Evolutionary conservation across 2,329 filamentous ascomycete genomes (phyloP).

Genomic region (Monilinia polystroma): DNA sequence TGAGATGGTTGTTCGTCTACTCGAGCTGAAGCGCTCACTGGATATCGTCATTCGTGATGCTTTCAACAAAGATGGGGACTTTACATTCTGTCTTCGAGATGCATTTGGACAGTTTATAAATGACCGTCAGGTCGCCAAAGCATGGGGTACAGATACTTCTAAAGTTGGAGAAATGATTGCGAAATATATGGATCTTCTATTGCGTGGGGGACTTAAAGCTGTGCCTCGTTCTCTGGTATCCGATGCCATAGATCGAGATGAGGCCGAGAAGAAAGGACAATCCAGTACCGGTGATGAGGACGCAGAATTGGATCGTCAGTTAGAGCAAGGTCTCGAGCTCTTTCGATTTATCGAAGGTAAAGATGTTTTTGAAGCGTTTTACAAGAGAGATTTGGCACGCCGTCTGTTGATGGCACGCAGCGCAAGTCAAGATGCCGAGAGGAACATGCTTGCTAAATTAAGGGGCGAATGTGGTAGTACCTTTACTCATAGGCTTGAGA

Average conservation of each 20-base stretch:
- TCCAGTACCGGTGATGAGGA: conserved; percentile 80
- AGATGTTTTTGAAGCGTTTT: conserved; percentile 97
- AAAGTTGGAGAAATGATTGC: conserved; percentile 99
- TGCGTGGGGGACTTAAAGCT: conserved; percentile 83
- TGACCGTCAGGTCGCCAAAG: conserved; percentile 68
- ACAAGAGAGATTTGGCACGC: conserved; percentile 94
- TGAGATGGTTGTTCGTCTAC: conserved; percentile 80
- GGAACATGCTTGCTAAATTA: conserved; percentile 89
- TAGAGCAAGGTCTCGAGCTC: conserved; percentile 89
- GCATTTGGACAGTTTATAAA: conserved; percentile 92
- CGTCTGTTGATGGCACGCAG: conserved; percentile 88
- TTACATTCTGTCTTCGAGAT: conserved; percentile 77
- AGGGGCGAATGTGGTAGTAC: conserved; percentile 90
- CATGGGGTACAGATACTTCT: conserved; percentile 79
- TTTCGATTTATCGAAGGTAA: conserved; percentile 98
- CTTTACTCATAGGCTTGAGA: conserved; percentile 96
- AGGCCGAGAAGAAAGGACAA: conserved; percentile 60
- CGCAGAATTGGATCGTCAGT: conserved; percentile 82
- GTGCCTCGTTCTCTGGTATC: conserved; percentile 68
- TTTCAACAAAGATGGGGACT: conserved; percentile 73
- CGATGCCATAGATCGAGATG: conserved; percentile 56
- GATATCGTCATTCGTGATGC: conserved; percentile 75
- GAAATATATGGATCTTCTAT: conserved; percentile 87
- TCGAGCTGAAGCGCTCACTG: conserved; percentile 76
- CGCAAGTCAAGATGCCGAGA: conserved; percentile 90